These are phyloP conservation scores for Verticillium klebahnii DNA, from an alignment of 2,329 filamentous ascomycete genomes.

Conservation along the genomic window DNA sequence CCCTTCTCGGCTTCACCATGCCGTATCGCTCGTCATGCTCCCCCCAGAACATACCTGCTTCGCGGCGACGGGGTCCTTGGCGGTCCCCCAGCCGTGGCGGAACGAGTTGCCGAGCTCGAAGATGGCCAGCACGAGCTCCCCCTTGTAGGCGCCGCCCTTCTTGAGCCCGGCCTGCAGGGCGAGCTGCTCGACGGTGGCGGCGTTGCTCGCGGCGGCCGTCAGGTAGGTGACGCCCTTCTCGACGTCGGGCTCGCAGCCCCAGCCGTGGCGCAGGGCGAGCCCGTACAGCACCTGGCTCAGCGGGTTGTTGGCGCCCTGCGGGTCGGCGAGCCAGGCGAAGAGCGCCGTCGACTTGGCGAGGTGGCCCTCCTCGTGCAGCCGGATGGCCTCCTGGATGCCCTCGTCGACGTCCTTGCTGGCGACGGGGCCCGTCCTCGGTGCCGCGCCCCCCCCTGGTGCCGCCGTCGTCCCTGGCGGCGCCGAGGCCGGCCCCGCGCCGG, in stretches of 20 bases:
- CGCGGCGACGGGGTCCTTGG: conserved; percentile 80
- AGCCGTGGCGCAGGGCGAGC: conserved; percentile 87
- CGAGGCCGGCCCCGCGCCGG: conserved; percentile 1
- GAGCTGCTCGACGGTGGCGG: conserved; percentile 78
- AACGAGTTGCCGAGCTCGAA: conserved; percentile 94
- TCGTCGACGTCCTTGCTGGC: conserved; percentile 53
- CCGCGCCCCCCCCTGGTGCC: neutral
- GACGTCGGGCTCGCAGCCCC: conserved; percentile 76
- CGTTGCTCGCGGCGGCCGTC: conserved; percentile 83
- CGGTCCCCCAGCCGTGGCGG: conserved; percentile 89
- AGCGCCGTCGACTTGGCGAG: conserved; percentile 75
- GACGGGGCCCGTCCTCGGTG: conserved; percentile 21
- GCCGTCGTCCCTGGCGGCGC: neutral
- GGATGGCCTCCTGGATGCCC: conserved; percentile 93
- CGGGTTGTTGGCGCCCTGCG: conserved; percentile 81
- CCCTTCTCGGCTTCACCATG: conserved; percentile 15
- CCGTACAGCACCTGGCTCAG: conserved; percentile 95
- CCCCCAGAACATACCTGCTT: conserved; percentile 46
- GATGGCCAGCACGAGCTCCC: conserved; percentile 92
- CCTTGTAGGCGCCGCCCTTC: conserved; percentile 91
- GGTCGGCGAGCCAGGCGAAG: conserved; percentile 80
- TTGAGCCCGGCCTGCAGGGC: conserved; percentile 84
- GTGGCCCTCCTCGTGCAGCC: conserved; percentile 81
- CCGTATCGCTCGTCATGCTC: neutral
- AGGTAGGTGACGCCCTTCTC: conserved; percentile 77